Evolutionary conservation across 192 early-diverging fungal genomes (phyloP).

Genomic region (Backusella morwellensis): DNA sequence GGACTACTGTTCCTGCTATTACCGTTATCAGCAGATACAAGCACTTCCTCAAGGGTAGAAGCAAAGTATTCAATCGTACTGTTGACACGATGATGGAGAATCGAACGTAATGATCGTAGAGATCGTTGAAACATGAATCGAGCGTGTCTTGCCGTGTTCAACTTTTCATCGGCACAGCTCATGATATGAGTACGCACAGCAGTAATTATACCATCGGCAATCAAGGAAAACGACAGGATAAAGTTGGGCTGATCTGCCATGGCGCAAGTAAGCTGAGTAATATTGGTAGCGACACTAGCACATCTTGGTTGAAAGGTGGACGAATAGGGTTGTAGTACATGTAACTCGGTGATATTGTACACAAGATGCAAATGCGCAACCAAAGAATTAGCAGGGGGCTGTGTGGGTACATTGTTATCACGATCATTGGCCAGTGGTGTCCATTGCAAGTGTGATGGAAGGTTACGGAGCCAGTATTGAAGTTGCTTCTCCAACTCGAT

Average conservation of each 20-base stretch:
- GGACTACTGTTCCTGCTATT: not conserved
- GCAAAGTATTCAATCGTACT: not conserved
- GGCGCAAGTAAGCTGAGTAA: slow-evolving; percentile 25
- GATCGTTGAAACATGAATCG: slow-evolving; percentile 26
- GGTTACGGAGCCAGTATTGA: slow-evolving; percentile 15
- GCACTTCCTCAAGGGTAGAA: not conserved
- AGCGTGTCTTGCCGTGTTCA: slow-evolving; percentile 5
- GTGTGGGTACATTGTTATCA: slow-evolving; percentile 9
- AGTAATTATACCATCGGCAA: slow-evolving; percentile 2
- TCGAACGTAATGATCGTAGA: slow-evolving; percentile 8
- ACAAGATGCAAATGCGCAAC: slow-evolving; percentile 32
- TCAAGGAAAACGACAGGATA: slow-evolving; percentile 7
- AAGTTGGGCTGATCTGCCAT: slow-evolving; percentile 16
- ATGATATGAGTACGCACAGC: slow-evolving; percentile 13
- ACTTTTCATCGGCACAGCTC: not conserved
- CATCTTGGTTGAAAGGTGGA: slow-evolving; percentile 23
- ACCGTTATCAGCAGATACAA: not conserved
- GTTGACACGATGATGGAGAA: not conserved
- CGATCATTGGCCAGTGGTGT: slow-evolving; percentile 14
- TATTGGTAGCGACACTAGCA: slow-evolving; percentile 18
- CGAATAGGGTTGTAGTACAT: slow-evolving; percentile 12
- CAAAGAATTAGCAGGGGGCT: slow-evolving; percentile 22
- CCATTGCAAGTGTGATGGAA: slow-evolving; percentile 20
- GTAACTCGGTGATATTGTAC: slow-evolving; percentile 21
- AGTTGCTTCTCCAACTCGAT: slow-evolving; percentile 18